Percentiles rank a stretch among this genome's conserved stretches.
Conservation (phyloP, 371 early-diverging fungal species). For the Mucor circinelloides region DNA sequence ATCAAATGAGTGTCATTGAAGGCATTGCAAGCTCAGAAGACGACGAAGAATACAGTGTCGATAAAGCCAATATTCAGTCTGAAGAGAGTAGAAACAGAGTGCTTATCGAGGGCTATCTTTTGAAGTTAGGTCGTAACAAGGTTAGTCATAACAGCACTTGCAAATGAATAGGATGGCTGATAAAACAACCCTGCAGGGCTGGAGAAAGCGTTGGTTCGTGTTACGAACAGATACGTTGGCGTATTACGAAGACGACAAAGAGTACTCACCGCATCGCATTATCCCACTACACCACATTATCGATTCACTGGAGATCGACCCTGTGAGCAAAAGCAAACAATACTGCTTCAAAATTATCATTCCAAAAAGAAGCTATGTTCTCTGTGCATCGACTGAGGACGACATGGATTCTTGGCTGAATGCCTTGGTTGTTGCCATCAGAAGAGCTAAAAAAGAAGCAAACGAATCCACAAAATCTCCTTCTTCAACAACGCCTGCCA, state of each 20-base stretch:
- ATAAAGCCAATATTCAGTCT: conserved; percentile 33
- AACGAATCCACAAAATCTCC: not conserved
- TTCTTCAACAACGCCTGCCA: conserved; percentile 6
- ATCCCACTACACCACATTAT: conserved; percentile 71
- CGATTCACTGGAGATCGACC: conserved; percentile 76
- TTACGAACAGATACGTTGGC: conserved; percentile 73
- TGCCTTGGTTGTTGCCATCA: conserved; percentile 58
- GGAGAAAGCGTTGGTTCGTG: conserved; percentile 89
- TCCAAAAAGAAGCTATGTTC: conserved; percentile 70
- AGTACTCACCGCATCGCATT: conserved; percentile 75
- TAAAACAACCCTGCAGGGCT: conserved; percentile 47
- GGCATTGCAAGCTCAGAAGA: conserved; percentile 53
- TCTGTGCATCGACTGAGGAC: conserved; percentile 65
- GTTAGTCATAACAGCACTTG: conserved; percentile 23
- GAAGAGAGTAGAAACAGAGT: conserved; percentile 56
- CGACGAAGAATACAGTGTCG: conserved; percentile 45
- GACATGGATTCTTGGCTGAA: conserved; percentile 72
- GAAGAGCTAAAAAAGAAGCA: conserved; percentile 46
- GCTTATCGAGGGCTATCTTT: conserved; percentile 71
- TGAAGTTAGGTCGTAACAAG: conserved; percentile 71
- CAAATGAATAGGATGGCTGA: not conserved
- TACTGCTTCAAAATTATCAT: conserved; percentile 80
- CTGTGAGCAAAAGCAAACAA: conserved; percentile 59
- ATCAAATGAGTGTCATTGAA: conserved; percentile 35
- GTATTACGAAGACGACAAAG: conserved; percentile 79